Conservation (phyloP, 2,329 filamentous ascomycete species). For the Fusarium algeriense region DNA sequence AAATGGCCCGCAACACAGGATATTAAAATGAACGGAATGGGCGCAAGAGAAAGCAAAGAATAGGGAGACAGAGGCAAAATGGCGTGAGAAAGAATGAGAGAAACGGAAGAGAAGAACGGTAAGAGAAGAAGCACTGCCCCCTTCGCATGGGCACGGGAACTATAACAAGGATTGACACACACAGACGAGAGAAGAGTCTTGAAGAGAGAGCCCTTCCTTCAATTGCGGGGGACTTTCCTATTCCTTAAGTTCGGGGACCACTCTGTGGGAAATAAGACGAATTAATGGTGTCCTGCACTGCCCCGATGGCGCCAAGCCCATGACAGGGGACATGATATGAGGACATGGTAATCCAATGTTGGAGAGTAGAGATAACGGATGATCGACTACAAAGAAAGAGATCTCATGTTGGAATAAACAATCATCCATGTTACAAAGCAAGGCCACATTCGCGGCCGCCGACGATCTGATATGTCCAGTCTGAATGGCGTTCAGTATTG, state of each 20-base stretch:
- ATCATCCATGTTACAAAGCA: not conserved
- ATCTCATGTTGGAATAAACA: not conserved
- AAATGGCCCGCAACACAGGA: not conserved
- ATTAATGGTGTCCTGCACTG: slow-evolving; percentile 29
- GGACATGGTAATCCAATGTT: not conserved
- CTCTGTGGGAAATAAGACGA: slow-evolving; percentile 28
- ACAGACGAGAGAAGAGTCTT: slow-evolving; percentile 1
- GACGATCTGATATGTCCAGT: not conserved
- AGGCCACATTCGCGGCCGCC: not conserved
- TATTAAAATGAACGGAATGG: not conserved
- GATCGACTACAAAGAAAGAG: not conserved
- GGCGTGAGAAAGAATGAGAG: slow-evolving; percentile 2
- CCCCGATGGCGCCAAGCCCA: slow-evolving; percentile 35
- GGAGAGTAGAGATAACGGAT: slow-evolving; percentile 1
- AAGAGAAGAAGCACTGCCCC: slow-evolving; percentile 30
- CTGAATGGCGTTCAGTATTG: not conserved
- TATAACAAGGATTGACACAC: slow-evolving; percentile 6
- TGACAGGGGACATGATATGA: slow-evolving; percentile 26
- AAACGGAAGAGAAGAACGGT: not conserved
- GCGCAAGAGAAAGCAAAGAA: not conserved
- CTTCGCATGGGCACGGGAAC: slow-evolving; percentile 9
- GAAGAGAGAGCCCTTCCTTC: slow-evolving; percentile 18
- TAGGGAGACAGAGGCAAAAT: not conserved
- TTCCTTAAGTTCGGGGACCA: slow-evolving; percentile 8
- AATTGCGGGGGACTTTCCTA: slow-evolving; percentile 21